Evolutionary conservation across 2,329 filamentous ascomycete genomes (phyloP).

Genomic region (Lachnellula cervina): DNA sequence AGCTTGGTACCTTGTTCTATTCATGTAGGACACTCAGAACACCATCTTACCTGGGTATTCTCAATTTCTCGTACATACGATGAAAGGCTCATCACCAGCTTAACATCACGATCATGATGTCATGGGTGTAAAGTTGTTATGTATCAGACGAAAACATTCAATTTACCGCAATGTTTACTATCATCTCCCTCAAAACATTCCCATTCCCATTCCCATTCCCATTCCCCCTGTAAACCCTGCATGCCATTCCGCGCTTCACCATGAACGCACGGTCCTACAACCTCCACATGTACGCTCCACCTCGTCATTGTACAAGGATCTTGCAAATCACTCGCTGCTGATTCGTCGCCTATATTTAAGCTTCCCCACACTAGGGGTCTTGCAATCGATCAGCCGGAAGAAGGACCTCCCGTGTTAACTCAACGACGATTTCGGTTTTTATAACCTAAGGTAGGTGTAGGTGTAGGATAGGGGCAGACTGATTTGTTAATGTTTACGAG

Average conservation of each 20-base stretch:
- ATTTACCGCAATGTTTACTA: too few species aligned
- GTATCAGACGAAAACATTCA: too few species aligned
- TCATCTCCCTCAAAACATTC: too few species aligned
- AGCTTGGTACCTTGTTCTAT: background rate
- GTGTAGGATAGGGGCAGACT: background rate
- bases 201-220: too few species aligned
- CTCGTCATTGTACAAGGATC: background rate
- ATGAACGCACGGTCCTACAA: too few species aligned
- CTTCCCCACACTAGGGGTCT: background rate
- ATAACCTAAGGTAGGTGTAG: background rate
- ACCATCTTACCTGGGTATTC: background rate
- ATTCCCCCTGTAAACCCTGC: background rate
- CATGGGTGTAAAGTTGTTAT: too few species aligned
- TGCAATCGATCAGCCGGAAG: background rate
- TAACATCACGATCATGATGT: too few species aligned
- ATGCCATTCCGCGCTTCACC: background rate
- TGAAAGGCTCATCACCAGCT: too few species aligned
- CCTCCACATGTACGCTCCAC: background rate
- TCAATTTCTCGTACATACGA: background rate
- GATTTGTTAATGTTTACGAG: background rate
- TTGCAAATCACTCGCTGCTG: background rate
- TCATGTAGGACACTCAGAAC: background rate
- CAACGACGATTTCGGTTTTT: conserved; percentile 7
- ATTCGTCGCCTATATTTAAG: background rate
- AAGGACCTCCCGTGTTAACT: background rate